phyloP scores from a whole-genome alignment of 352 stramenopile species.

The Elongisporangium anandrum region DNA sequence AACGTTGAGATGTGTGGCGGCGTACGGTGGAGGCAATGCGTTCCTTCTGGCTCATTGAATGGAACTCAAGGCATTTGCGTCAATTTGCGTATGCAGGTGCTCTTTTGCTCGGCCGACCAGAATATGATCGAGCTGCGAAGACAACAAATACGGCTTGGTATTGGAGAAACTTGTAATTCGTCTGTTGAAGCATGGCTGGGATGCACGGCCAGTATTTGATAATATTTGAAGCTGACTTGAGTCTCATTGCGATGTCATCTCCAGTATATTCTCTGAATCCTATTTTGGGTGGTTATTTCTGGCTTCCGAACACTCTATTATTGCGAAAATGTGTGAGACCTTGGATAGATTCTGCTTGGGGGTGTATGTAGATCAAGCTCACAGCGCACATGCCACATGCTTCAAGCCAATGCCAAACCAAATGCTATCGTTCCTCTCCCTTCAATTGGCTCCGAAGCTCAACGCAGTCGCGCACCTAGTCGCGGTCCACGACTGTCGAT shows the following conservation, averaged over 20 bases:
- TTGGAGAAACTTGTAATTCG: constrained; percentile 13
- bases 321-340: too few species aligned
- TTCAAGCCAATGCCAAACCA: background rate
- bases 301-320: too few species aligned
- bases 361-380: too few species aligned
- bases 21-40: constrained; percentile 19
- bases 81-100: constrained; percentile 26
- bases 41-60: background rate
- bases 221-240: too few species aligned
- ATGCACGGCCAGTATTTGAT: constrained; percentile 6
- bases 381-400: too few species aligned
- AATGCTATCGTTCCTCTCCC: background rate
- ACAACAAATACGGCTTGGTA: constrained; percentile 14
- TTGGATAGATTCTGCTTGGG: too few species aligned
- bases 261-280: too few species aligned
- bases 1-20: constrained; percentile 24
- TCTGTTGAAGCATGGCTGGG: constrained; percentile 22
- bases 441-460: too few species aligned
- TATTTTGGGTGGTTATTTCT: background rate
- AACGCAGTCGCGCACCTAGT: too few species aligned
- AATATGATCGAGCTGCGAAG: constrained; percentile 20
- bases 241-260: too few species aligned
- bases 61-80: constrained; percentile 23
- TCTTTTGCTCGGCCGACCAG: constrained; percentile 24
- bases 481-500: background rate